A percentile compares a stretch with the other conserved stretches of the same genome.
Conservation (phyloP, 352 stramenopile species). For the Globisporangium spiculum region DNA sequence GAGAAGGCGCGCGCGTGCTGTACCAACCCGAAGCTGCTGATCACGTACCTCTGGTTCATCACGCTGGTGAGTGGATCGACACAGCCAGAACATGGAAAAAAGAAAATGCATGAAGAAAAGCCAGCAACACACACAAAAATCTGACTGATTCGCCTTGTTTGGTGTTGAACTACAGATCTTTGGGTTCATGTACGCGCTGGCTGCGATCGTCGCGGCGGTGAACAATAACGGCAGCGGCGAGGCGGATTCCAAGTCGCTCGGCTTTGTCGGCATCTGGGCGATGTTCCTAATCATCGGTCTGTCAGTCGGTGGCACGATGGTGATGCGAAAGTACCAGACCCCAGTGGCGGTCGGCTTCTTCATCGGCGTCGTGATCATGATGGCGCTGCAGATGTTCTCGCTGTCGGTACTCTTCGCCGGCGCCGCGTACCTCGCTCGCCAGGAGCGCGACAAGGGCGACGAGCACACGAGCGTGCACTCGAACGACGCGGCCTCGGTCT, state of each 20-base stretch:
- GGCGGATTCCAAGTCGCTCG: conserved; percentile 75
- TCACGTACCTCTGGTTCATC: conserved; percentile 86
- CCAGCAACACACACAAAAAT: conserved; percentile 31
- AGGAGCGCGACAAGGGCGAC: conserved; percentile 54
- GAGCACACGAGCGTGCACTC: conserved; percentile 66
- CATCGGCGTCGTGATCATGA: conserved; percentile 90
- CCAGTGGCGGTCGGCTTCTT: conserved; percentile 87
- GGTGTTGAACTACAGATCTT: conserved; percentile 42
- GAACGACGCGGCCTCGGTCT: conserved; percentile 72
- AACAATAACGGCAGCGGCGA: conserved; percentile 67
- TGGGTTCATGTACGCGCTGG: conserved; percentile 84
- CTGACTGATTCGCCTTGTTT: conserved; percentile 33
- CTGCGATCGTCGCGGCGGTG: conserved; percentile 79
- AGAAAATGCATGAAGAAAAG: conserved; percentile 36
- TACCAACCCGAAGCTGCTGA: conserved; percentile 76
- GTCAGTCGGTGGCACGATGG: conserved; percentile 80
- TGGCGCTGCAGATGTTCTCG: conserved; percentile 87
- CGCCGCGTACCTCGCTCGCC: conserved; percentile 62
- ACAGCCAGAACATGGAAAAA: conserved; percentile 51
- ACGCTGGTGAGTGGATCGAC: conserved; percentile 39
- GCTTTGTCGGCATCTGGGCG: conserved; percentile 79
- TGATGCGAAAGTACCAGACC: conserved; percentile 89
- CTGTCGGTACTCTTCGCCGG: conserved; percentile 76
- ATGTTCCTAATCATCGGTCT: conserved; percentile 82
- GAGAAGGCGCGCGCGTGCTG: conserved; percentile 72